Conservation (phyloP, 148 eudicot genomes). For the Rhododendron griersonianum region DNA sequence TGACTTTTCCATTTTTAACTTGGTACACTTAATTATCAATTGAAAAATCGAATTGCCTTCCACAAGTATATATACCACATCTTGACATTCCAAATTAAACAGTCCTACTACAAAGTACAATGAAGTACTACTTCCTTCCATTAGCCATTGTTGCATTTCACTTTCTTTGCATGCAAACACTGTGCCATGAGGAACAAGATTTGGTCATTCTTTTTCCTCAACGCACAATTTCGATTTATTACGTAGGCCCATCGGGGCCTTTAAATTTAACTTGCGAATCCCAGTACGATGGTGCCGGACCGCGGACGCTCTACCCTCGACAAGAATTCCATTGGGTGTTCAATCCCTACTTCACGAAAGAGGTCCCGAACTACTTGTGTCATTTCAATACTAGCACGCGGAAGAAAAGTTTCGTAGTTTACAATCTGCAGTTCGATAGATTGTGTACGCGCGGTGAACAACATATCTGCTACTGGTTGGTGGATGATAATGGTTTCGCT, state of each 20-base stretch:
- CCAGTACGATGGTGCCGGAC: no score
- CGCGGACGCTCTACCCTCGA: no score
- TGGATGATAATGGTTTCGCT: neutral
- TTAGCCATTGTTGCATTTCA: neutral
- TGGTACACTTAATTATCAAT: no score
- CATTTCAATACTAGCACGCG: no score
- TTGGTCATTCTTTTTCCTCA: no score
- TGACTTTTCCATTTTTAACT: neutral
- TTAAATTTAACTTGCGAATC: no score
- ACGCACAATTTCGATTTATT: no score
- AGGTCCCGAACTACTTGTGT: no score
- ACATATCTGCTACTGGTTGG: neutral
- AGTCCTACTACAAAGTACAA: neutral
- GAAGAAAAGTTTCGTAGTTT: neutral
- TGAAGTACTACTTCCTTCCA: neutral
- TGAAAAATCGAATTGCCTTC: neutral
- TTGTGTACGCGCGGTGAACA: neutral
- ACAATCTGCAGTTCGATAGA: neutral
- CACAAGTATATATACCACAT: neutral
- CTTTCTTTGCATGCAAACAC: neutral
- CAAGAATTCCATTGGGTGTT: no score
- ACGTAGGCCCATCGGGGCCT: no score
- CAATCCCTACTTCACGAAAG: no score
- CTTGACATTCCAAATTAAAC: neutral
- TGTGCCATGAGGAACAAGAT: no score